These are phyloP conservation scores for Neurospora africana DNA, from an alignment of 495 filamentous ascomycete genomes.

Conservation along the genomic window DNA sequence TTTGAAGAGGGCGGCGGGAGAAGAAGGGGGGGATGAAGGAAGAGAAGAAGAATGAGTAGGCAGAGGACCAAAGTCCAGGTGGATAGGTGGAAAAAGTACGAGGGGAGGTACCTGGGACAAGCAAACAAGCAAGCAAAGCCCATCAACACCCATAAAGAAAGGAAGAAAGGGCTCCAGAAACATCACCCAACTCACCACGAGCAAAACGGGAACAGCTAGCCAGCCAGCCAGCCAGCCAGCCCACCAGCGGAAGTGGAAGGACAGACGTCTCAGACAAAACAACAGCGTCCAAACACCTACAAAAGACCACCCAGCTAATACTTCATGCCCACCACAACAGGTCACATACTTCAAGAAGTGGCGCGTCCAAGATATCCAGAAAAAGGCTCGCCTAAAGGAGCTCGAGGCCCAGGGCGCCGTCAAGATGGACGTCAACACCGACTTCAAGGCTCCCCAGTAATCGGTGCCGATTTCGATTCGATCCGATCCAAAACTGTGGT, in stretches of 20 bases:
- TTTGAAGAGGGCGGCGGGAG: neutral
- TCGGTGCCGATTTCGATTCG: neutral
- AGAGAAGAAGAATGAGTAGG: neutral
- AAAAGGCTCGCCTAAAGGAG: conserved; percentile 64
- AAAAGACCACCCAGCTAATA: neutral
- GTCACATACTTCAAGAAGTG: conserved; percentile 96
- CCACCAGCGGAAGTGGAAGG: no score
- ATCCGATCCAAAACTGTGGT: neutral
- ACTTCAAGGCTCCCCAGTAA: conserved; percentile 9
- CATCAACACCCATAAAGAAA: neutral
- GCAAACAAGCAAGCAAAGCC: neutral
- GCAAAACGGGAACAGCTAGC: neutral
- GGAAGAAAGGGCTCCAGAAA: neutral
- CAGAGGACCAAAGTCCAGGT: neutral
- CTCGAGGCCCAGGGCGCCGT: conserved; percentile 72
- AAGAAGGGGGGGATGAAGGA: neutral
- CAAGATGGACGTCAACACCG: conserved; percentile 34
- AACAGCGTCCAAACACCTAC: neutral
- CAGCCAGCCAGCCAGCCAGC: neutral
- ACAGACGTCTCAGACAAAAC: neutral
- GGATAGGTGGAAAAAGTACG: neutral
- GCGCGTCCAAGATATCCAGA: conserved; percentile 81
- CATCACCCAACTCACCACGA: neutral
- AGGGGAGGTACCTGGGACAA: neutral
- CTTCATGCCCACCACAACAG: conserved; percentile 30